Evolutionary conservation across 495 filamentous ascomycete genomes (phyloP).

Genomic region (Talaromyces ruber): DNA sequence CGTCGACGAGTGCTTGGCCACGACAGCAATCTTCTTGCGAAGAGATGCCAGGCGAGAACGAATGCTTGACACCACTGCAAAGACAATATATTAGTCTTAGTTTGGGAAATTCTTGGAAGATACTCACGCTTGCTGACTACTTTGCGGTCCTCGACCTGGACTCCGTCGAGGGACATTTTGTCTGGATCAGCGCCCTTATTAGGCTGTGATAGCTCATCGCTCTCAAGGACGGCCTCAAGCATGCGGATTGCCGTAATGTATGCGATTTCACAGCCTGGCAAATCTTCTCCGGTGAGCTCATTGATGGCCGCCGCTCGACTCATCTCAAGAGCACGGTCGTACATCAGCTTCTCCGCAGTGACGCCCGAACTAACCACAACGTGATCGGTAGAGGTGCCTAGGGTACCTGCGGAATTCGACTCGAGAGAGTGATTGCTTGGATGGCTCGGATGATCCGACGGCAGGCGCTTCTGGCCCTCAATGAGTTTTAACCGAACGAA

Average conservation of each 20-base stretch:
- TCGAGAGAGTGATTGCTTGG: constrained; percentile 62
- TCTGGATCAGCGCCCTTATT: constrained; percentile 28
- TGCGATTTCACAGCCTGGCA: constrained; percentile 81
- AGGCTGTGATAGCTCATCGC: constrained; percentile 53
- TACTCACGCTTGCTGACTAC: constrained; percentile 61
- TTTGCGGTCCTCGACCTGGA: constrained; percentile 66
- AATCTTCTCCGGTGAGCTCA: constrained; percentile 85
- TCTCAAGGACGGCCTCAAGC: constrained; percentile 89
- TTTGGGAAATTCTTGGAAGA: too few species aligned
- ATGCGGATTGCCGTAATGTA: constrained; percentile 88
- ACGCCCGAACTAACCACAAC: constrained; percentile 66
- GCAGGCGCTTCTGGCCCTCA: constrained; percentile 77
- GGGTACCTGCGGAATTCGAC: constrained; percentile 35
- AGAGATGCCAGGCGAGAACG: constrained; percentile 45
- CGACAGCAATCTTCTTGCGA: constrained; percentile 47
- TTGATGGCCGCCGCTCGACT: constrained; percentile 88
- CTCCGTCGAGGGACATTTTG: constrained; percentile 40
- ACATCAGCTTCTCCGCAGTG: constrained; percentile 96
- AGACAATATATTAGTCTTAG: constrained; percentile 14
- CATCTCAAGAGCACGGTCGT: constrained; percentile 95
- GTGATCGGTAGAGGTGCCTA: constrained; percentile 49
- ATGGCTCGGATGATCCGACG: constrained; percentile 77
- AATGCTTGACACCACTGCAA: constrained; percentile 51
- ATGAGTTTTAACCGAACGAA: constrained; percentile 79
- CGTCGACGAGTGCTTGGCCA: constrained; percentile 43